These are phyloP conservation scores for Kwoniella newhampshirensis DNA, from an alignment of 768 basidiomycete species.

Conservation along the genomic window DNA sequence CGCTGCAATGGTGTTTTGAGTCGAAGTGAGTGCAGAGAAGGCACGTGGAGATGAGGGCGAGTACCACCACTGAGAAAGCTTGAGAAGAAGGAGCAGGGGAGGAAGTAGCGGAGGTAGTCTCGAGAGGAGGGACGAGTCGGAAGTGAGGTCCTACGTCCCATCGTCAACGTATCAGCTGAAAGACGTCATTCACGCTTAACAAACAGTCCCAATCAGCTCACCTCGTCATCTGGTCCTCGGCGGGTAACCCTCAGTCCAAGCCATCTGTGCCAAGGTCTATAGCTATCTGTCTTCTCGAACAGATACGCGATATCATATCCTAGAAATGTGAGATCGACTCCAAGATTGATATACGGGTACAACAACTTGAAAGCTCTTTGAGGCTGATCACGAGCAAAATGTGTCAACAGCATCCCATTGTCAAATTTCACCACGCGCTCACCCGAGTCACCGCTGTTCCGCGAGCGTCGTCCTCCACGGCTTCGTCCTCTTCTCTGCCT, in stretches of 20 bases:
- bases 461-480: conserved; percentile 57
- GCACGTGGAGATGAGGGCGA: conserved; percentile 82
- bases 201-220: conserved; percentile 1
- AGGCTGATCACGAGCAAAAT: conserved; percentile 14
- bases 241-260: conserved; percentile 79
- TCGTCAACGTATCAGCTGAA: too few relatives aligned
- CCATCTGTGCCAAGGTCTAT: conserved; percentile 88
- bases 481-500: conserved; percentile 65
- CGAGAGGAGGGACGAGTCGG: conserved; percentile 18
- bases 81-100: conserved; percentile 11
- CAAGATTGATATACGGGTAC: conserved; percentile 79
- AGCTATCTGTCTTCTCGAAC: conserved; percentile 79
- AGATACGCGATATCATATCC: conserved; percentile 83
- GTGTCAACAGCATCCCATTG: too few relatives aligned
- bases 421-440: not conserved
- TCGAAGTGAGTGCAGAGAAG: conserved; percentile 54
- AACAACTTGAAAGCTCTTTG: conserved; percentile 63
- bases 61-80: conserved; percentile 98
- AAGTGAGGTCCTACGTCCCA: too few relatives aligned
- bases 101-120: conserved; percentile 20
- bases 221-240: conserved; percentile 24
- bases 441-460: conserved; percentile 24
- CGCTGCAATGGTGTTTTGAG: conserved; percentile 57
- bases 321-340: conserved; percentile 78
- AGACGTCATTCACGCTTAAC: too few relatives aligned